Base-by-base conservation (phyloP, 345 rosid species). In the Moringa oleifera region DNA sequence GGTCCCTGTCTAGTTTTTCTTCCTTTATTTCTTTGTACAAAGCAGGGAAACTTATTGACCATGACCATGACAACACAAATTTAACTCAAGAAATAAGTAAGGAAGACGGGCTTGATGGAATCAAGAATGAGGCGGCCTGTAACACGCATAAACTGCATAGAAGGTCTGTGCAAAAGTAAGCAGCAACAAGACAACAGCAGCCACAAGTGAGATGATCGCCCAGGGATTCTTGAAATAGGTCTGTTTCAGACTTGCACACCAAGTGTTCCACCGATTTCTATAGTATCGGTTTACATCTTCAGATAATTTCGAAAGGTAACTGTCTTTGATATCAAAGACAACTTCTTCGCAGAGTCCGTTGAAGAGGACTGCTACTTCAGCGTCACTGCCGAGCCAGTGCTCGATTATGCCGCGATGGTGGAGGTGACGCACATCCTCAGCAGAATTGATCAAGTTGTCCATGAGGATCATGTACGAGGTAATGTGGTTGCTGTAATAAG, bases 401-500 rank as follows among this genome's bases (percentile, higher is more conserved):
- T 94, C 95, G 0, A 90, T 74, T 10, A 88, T 85, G 23, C 94
- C 96, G 0, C 79, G 73, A 53, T 85, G 83, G 54, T 88, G 97
- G 18, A 94, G 87, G 88, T 85, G 82, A 11, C 82, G 86, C 0
- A 90, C 92, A 25, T 88, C 98, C 72, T 77, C 83, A 0, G 85
- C 86, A 0, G 90, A 93, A 70, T 90, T 89, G 23, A 93, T 88
- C 79, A 93, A 66, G 71, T 88, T 93, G 77, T 93, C 97, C 95
- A 90, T 78, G 85, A 90, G 90, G 25, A 90, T 74, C 66, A 88
- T 77, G 36, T 86, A 90, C 0, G 97, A 88, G 49, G 97, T 90
- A 28, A 90, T 85, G 53, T 85, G 86, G 53, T 86, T 90, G 77
- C 73, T 79, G 64, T 92, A 85, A 31, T 86, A 89, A n/a, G n/a